phyloP scores from a whole-genome alignment of 140 eudicot species.

The Flaveria floridana region DNA sequence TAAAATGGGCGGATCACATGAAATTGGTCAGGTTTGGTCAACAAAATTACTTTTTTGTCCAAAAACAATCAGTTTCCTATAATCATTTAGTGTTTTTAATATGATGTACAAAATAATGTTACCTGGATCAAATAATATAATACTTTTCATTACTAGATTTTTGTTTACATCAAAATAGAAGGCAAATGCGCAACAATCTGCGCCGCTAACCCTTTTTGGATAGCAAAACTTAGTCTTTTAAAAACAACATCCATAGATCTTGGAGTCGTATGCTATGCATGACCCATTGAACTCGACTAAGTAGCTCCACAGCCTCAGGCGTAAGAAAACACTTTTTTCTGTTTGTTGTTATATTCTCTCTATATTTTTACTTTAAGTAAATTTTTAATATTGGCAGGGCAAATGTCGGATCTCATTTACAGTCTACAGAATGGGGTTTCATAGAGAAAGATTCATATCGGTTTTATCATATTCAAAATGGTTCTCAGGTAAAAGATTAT shows the following conservation, averaged over 20 bases:
- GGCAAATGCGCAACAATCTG: too few species aligned
- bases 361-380: slow-evolving; percentile 3
- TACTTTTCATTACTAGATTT: too few species aligned
- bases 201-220: too few species aligned
- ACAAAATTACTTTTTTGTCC: not conserved
- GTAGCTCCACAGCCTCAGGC: too few species aligned
- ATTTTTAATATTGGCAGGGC: slow-evolving; percentile 42
- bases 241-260: too few species aligned
- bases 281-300: too few species aligned
- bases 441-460: slow-evolving; percentile 44
- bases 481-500: slow-evolving; percentile 60
- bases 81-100: not conserved
- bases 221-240: too few species aligned
- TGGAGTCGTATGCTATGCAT: too few species aligned
- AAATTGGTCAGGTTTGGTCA: not conserved
- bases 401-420: slow-evolving; percentile 42
- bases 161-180: too few species aligned
- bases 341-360: not conserved
- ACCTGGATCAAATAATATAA: not conserved
- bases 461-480: slow-evolving; percentile 68
- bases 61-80: not conserved
- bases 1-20: not conserved
- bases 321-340: not conserved
- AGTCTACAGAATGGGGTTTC: slow-evolving; percentile 38
- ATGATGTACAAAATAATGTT: not conserved